Evolutionary conservation across 1,284 basidiomycete genomes (phyloP).

Genomic region (Ustilago shanxiensis): DNA sequence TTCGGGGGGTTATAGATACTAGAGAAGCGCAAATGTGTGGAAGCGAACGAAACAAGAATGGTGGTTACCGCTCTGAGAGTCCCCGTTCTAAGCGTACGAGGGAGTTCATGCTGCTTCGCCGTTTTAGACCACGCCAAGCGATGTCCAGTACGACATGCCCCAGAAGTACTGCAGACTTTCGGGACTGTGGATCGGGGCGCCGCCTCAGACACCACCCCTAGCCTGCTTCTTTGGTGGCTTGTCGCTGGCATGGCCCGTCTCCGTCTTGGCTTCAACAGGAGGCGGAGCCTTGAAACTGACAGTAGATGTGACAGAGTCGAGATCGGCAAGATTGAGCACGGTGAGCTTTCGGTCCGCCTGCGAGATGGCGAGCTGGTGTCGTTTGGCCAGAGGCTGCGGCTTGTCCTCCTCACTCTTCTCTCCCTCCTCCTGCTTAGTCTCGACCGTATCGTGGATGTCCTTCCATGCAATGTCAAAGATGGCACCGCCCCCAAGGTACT

Average conservation of each 20-base stretch:
- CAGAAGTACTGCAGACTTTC: too few relatives aligned
- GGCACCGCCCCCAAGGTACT: constrained; percentile 51
- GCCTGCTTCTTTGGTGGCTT: constrained; percentile 46
- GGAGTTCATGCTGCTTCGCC: too few relatives aligned
- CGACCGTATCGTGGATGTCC: constrained; percentile 34
- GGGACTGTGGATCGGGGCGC: too few relatives aligned
- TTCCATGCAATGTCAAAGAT: constrained; percentile 58
- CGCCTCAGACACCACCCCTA: constrained; percentile 35
- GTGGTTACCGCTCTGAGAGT: too few relatives aligned
- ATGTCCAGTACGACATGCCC: too few relatives aligned
- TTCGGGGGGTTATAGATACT: not conserved
- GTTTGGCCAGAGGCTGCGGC: constrained; percentile 20
- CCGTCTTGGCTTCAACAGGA: constrained; percentile 23
- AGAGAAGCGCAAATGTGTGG: too few relatives aligned
- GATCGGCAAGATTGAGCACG: constrained; percentile 57
- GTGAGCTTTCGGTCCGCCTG: constrained; percentile 63
- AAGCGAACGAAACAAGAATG: too few relatives aligned
- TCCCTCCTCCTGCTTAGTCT: constrained; percentile 47
- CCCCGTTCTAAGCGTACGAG: too few relatives aligned
- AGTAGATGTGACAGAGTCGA: constrained; percentile 35
- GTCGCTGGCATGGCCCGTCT: constrained; percentile 25
- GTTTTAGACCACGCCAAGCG: too few relatives aligned
- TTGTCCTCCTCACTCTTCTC: constrained; percentile 26
- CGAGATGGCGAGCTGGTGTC: constrained; percentile 62
- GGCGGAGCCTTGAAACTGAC: constrained; percentile 30